Conservation (phyloP, 345 rosid species). For the Pistacia integerrima region DNA sequence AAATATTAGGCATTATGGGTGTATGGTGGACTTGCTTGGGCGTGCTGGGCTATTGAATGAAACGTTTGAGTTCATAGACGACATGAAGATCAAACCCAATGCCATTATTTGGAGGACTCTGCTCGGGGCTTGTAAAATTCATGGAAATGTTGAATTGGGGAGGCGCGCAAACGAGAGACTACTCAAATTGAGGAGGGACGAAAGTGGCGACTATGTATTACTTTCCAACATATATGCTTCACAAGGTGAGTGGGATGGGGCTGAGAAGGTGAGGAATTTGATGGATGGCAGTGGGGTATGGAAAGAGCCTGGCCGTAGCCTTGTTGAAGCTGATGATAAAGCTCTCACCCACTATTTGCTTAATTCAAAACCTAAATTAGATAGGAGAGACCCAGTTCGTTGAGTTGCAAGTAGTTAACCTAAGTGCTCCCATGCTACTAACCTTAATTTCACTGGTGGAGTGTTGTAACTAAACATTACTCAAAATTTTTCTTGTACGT, state of each 20-base stretch:
- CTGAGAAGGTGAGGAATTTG: conserved; percentile 59
- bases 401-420: conserved; percentile 14
- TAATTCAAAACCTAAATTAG: conserved; percentile 29
- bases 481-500: neutral
- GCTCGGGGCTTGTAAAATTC: conserved; percentile 62
- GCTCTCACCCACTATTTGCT: conserved; percentile 40
- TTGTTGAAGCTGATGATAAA: conserved; percentile 45
- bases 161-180: conserved; percentile 55
- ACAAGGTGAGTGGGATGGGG: conserved; percentile 62
- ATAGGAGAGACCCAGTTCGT: conserved; percentile 22
- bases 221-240: conserved; percentile 73
- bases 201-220: conserved; percentile 69
- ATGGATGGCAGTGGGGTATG: conserved; percentile 59
- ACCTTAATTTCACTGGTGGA: neutral
- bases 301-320: conserved; percentile 57
- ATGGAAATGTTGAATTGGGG: conserved; percentile 60
- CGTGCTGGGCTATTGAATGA: conserved; percentile 62
- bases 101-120: conserved; percentile 69
- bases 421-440: neutral
- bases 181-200: conserved; percentile 42
- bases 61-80: conserved; percentile 56
- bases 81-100: conserved; percentile 61
- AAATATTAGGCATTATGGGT: conserved; percentile 68
- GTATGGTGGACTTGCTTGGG: conserved; percentile 73
- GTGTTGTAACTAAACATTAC: neutral